Evolutionary conservation across 352 stramenopile species (phyloP).

Genomic region (Bremia lactucae): DNA sequence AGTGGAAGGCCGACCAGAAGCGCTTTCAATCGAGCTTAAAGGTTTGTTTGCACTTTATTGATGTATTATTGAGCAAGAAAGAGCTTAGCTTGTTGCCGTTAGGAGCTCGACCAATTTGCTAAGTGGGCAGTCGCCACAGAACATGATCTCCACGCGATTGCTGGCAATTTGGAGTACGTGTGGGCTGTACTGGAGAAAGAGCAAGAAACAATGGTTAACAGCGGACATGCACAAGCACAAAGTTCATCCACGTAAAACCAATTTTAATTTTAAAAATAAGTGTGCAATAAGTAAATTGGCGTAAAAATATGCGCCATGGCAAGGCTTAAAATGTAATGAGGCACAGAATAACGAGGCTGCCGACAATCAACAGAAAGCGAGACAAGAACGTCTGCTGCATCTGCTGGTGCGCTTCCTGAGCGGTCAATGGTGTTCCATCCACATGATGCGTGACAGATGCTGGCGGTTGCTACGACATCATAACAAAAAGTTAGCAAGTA

Average conservation of each 20-base stretch:
- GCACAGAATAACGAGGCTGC: constrained; percentile 61
- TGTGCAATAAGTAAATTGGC: not conserved
- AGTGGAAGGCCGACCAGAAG: constrained; percentile 61
- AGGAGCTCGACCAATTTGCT: constrained; percentile 44
- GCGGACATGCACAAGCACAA: constrained; percentile 14
- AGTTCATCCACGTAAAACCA: constrained; percentile 17
- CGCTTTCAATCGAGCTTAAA: constrained; percentile 39
- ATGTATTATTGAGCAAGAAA: too few relatives aligned
- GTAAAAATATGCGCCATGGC: not conserved
- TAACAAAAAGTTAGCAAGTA: not conserved
- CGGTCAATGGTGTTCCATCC: constrained; percentile 35
- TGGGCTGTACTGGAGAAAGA: constrained; percentile 54
- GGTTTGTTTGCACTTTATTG: constrained; percentile 7
- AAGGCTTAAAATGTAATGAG: constrained; percentile 45
- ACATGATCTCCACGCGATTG: constrained; percentile 36
- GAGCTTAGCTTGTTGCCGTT: too few relatives aligned
- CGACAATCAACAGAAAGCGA: constrained; percentile 55
- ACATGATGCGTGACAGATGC: constrained; percentile 25
- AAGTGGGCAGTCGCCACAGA: constrained; percentile 41
- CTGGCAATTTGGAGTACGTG: constrained; percentile 63
- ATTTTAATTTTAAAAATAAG: too few relatives aligned
- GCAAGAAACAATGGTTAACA: constrained; percentile 14
- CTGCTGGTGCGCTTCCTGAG: constrained; percentile 47
- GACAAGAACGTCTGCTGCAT: constrained; percentile 67
- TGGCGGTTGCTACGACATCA: constrained; percentile 23